phyloP scores from a whole-genome alignment of 108 stramenopile genomes.

The Stephanodiscus triporus region DNA sequence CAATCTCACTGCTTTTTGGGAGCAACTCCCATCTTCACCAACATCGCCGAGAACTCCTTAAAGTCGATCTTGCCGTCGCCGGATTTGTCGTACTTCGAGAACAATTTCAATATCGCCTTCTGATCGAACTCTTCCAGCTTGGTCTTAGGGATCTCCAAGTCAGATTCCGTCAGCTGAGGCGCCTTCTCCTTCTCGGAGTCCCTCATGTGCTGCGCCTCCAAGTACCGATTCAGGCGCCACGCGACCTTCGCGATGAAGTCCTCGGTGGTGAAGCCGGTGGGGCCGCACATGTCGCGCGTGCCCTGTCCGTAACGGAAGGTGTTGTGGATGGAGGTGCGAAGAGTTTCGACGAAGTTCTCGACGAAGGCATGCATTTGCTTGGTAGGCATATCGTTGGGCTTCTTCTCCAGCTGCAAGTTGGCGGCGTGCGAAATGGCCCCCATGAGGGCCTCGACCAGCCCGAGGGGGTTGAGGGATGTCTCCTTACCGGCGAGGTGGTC shows the following conservation, averaged over 20 bases:
- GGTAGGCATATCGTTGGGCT: constrained; percentile 59
- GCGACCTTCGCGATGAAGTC: constrained; percentile 94
- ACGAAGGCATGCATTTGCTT: constrained; percentile 59
- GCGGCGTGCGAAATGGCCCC: constrained; percentile 96
- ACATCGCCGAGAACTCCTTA: constrained; percentile 89
- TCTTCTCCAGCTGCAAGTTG: constrained; percentile 69
- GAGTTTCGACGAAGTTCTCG: constrained; percentile 73
- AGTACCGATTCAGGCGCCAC: constrained; percentile 87
- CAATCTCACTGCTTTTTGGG: constrained; percentile 58
- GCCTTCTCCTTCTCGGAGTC: constrained; percentile 70
- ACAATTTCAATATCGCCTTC: constrained; percentile 81
- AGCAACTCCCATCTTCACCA: constrained; percentile 93
- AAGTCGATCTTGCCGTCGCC: constrained; percentile 89
- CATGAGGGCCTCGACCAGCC: constrained; percentile 94
- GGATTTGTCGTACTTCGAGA: constrained; percentile 88
- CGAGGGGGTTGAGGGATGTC: constrained; percentile 95
- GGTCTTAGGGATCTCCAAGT: constrained; percentile 70
- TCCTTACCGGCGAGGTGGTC: constrained; percentile 96
- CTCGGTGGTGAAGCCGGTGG: constrained; percentile 93
- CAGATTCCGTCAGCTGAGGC: constrained; percentile 74
- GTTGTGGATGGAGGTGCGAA: constrained; percentile 92
- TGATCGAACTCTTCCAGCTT: constrained; percentile 76
- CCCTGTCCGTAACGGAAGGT: constrained; percentile 97
- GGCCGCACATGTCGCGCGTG: constrained; percentile 95
- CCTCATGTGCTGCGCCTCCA: constrained; percentile 56